phyloP scores from a whole-genome alignment of 2,329 filamentous ascomycete species.

The Claviceps fusiformis region DNA sequence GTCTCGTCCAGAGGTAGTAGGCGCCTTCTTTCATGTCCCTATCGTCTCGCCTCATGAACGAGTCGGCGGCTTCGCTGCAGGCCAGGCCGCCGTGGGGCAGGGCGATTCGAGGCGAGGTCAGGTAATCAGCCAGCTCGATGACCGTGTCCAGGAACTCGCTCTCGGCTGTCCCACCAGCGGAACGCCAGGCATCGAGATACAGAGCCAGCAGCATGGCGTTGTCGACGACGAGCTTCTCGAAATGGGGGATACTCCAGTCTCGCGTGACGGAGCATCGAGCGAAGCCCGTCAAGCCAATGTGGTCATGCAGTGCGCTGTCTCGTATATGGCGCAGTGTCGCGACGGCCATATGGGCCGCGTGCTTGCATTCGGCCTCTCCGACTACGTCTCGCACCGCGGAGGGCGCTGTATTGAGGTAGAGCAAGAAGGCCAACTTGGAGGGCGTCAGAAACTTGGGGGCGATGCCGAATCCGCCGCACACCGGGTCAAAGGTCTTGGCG shows the following conservation, averaged over 20 bases:
- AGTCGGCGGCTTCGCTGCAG: constrained; percentile 85
- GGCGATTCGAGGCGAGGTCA: constrained; percentile 55
- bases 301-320: constrained; percentile 40
- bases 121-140: constrained; percentile 74
- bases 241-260: constrained; percentile 90
- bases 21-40: constrained; percentile 78
- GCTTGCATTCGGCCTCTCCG: constrained; percentile 62
- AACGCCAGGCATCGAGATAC: constrained; percentile 75
- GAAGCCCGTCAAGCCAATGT: constrained; percentile 38
- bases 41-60: constrained; percentile 58
- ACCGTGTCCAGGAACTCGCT: constrained; percentile 66
- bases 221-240: constrained; percentile 94
- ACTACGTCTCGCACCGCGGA: constrained; percentile 69
- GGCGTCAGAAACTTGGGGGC: constrained; percentile 87
- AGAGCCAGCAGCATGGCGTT: constrained; percentile 74
- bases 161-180: constrained; percentile 35
- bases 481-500: constrained; percentile 61
- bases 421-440: constrained; percentile 67
- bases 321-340: constrained; percentile 65
- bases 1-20: constrained; percentile 86
- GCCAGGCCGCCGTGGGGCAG: constrained; percentile 62
- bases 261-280: constrained; percentile 74
- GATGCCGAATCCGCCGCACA: constrained; percentile 65
- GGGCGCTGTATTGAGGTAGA: constrained; percentile 61
- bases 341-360: constrained; percentile 66